These are phyloP conservation scores for Akanthomyces uredinophilus DNA, from an alignment of 2,329 filamentous ascomycete genomes.

Conservation along the genomic window DNA sequence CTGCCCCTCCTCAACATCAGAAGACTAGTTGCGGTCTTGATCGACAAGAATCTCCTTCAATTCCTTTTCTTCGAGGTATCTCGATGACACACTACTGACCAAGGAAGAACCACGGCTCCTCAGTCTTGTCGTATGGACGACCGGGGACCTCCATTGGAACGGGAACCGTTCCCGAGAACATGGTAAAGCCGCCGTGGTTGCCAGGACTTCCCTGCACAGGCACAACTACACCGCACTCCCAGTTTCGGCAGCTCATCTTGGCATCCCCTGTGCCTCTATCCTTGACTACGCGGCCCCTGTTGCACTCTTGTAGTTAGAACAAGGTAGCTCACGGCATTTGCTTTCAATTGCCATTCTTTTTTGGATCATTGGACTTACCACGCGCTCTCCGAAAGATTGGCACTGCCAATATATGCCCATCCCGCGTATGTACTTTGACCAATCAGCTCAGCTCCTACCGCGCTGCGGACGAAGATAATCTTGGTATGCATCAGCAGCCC, in stretches of 20 bases:
- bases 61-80: not conserved
- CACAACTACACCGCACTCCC: slow-evolving; percentile 89
- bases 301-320: slow-evolving; percentile 2
- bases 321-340: not conserved
- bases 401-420: slow-evolving; percentile 86
- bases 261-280: slow-evolving; percentile 61
- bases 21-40: not conserved
- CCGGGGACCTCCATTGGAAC: slow-evolving; percentile 61
- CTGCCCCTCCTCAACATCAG: not conserved
- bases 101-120: slow-evolving; percentile 40
- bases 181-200: slow-evolving; percentile 19
- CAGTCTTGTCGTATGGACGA: slow-evolving; percentile 37
- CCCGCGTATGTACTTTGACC: slow-evolving; percentile 31
- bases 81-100: not conserved
- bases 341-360: slow-evolving; percentile 16
- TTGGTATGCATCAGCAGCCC: slow-evolving; percentile 89
- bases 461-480: slow-evolving; percentile 49
- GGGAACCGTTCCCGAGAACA: slow-evolving; percentile 53
- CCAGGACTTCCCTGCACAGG: slow-evolving; percentile 23
- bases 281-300: slow-evolving; percentile 71
- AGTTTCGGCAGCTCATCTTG: slow-evolving; percentile 83
- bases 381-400: slow-evolving; percentile 88
- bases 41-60: not conserved
- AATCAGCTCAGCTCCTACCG: not conserved
- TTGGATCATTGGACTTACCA: slow-evolving; percentile 56